phyloP scores from a whole-genome alignment of 768 basidiomycete species.

The Tulasnella sp. region DNA sequence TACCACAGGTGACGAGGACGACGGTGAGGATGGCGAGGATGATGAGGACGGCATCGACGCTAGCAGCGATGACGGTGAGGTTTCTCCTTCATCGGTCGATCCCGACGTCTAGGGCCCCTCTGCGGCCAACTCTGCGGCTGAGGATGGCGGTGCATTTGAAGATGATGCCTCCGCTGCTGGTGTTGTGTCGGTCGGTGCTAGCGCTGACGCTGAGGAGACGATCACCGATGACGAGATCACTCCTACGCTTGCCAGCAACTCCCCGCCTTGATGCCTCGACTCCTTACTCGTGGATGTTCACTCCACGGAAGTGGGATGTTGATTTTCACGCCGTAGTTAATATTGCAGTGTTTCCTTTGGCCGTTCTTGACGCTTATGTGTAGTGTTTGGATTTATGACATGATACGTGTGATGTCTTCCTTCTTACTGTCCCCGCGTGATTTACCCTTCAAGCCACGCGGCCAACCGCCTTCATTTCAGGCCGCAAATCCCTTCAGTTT shows the following conservation, averaged over 20 bases:
- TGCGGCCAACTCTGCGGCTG: not conserved
- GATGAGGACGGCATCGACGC: not conserved
- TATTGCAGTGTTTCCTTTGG: not conserved
- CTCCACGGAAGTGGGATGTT: not conserved
- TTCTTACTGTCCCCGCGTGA: not conserved
- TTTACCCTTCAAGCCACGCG: not conserved
- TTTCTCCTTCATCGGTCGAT: slow-evolving; percentile 13
- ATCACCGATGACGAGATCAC: not conserved
- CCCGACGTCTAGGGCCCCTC: not conserved
- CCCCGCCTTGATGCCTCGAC: slow-evolving; percentile 12
- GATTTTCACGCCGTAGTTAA: not conserved
- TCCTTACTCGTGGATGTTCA: slow-evolving; percentile 26
- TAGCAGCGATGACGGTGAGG: not conserved
- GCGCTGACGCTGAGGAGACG: slow-evolving; percentile 5
- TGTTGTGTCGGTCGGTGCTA: not conserved
- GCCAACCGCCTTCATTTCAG: too few species aligned
- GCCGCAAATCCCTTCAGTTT: too few species aligned
- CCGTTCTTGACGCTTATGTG: not conserved
- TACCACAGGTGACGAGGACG: slow-evolving; percentile 5
- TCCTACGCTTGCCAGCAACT: not conserved
- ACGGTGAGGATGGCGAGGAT: not conserved
- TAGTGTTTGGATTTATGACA: not conserved
- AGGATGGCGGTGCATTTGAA: not conserved
- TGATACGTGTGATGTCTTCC: not conserved
- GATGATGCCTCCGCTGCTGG: not conserved